Evolutionary conservation across 2,329 filamentous ascomycete species (phyloP), one percentile per base, ranked within the genome.

Genomic region (Plenodomus lindquistii): DNA sequence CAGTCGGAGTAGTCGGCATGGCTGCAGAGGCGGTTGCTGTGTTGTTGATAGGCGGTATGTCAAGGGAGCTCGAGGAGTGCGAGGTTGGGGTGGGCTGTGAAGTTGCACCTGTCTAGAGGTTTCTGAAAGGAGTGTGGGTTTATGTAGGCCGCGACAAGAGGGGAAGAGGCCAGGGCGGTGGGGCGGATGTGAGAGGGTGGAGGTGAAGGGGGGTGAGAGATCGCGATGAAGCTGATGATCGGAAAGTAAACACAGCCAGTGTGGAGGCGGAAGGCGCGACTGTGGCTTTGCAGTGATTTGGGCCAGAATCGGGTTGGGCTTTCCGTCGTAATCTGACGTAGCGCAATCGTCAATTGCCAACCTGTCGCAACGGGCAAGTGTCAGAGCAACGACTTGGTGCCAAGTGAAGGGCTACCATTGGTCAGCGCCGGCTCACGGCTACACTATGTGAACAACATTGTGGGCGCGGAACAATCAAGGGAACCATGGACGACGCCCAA

Each of bases 191-290:
- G 9, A 15, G 22, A 44, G 46, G 39, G 48, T 44, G 46, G 19
- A 48, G 27, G 27, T 31, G 27, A 48, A 34, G 50, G 43, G 42
- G 55, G 50, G 43, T 40, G 55, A 50, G 44, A 39, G 60, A 67
- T 62, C 52, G 62, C 44, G 52, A 51, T 29, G 39, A 40, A 43
- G 52, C 57, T 65, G 63, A 49, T 54, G 56, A 63, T 66, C 54
- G 62, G 55, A 45, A 21, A n/a, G 48, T 57, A 55, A 60, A 53
- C 50, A 65, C 57, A 52, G 54, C 53, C 50, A 54, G 55, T 60
- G 63, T 58, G 55, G 60, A 57, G 54, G 40, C 41, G 47, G 52
- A 55, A 50, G 60, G 60, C 52, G 54, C 53, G 18, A 37, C 29
- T 44, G 35, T 36, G 42, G 37, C 27, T 43, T 37, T 41, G 42